Percentiles rank a stretch among this genome's conserved stretches.
These are phyloP conservation scores for Puccinia hordei DNA, from an alignment of 1,284 basidiomycete species.

Conservation along the genomic window DNA sequence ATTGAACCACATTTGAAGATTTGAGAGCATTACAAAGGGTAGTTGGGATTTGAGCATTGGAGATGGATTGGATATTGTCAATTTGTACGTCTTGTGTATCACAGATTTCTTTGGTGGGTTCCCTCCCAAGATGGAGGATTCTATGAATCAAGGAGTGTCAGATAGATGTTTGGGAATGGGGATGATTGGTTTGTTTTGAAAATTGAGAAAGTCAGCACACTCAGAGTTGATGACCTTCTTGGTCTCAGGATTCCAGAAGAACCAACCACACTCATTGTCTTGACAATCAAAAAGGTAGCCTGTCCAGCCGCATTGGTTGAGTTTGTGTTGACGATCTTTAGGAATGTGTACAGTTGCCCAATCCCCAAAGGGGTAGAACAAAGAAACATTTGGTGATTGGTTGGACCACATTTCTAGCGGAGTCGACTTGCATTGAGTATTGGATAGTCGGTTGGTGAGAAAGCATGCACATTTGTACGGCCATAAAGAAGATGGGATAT, in stretches of 20 bases:
- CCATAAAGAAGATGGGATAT: constrained; percentile 2
- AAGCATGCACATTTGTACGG: constrained; percentile 18
- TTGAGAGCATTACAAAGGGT: too few species aligned
- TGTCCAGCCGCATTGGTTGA: not conserved
- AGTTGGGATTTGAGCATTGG: not conserved
- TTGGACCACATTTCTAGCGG: not conserved
- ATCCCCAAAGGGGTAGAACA: not conserved
- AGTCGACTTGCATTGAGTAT: too few species aligned
- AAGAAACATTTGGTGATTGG: not conserved
- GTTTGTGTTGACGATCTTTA: not conserved
- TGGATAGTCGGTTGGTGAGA: not conserved
- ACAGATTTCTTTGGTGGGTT: constrained; percentile 1
- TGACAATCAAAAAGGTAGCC: not conserved
- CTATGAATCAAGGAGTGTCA: not conserved
- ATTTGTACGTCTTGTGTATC: not conserved
- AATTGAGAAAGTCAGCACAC: constrained; percentile 7
- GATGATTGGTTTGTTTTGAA: not conserved
- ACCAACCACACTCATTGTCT: too few species aligned
- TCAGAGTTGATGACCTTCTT: not conserved
- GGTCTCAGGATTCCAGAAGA: constrained; percentile 2
- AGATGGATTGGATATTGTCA: not conserved
- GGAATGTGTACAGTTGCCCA: not conserved
- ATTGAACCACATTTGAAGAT: not conserved
- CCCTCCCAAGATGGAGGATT: not conserved
- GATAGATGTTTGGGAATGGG: not conserved